These are phyloP conservation scores for Cladophialophora psammophila DNA, from an alignment of 2,329 filamentous ascomycete species.

Conservation along the genomic window DNA sequence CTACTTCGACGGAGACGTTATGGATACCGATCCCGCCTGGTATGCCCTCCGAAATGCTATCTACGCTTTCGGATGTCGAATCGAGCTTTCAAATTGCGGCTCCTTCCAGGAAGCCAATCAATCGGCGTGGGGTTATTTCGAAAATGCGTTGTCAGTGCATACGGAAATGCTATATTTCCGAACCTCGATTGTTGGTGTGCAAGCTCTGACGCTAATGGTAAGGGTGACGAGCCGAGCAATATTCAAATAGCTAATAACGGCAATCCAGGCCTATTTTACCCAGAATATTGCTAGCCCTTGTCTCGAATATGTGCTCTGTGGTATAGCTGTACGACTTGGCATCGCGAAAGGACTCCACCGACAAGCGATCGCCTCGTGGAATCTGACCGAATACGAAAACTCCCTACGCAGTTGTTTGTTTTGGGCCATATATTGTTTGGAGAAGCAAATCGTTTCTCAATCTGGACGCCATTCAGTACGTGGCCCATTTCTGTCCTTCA, in stretches of 20 bases:
- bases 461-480: constrained; percentile 21
- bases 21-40: constrained; percentile 11
- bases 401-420: constrained; percentile 15
- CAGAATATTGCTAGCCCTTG: constrained; percentile 15
- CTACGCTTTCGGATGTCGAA: constrained; percentile 22
- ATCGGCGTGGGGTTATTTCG: constrained; percentile 15
- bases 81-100: neutral
- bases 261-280: constrained; percentile 11
- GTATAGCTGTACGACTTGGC: constrained; percentile 9
- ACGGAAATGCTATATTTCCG: constrained; percentile 17
- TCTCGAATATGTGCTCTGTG: constrained; percentile 21
- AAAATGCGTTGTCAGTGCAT: constrained; percentile 17
- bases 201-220: constrained; percentile 24
- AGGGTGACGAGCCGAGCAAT: neutral
- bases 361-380: constrained; percentile 9
- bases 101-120: constrained; percentile 12
- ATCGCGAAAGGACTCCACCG: constrained; percentile 17
- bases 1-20: neutral
- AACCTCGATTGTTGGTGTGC: constrained; percentile 19
- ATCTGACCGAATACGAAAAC: constrained; percentile 11
- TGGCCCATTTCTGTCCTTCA: neutral
- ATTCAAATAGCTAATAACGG: neutral
- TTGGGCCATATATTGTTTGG: constrained; percentile 21
- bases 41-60: constrained; percentile 21
- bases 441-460: constrained; percentile 19